Base-by-base conservation (phyloP, 106 monocot genomes). In the Apostasia ramifera region DNA sequence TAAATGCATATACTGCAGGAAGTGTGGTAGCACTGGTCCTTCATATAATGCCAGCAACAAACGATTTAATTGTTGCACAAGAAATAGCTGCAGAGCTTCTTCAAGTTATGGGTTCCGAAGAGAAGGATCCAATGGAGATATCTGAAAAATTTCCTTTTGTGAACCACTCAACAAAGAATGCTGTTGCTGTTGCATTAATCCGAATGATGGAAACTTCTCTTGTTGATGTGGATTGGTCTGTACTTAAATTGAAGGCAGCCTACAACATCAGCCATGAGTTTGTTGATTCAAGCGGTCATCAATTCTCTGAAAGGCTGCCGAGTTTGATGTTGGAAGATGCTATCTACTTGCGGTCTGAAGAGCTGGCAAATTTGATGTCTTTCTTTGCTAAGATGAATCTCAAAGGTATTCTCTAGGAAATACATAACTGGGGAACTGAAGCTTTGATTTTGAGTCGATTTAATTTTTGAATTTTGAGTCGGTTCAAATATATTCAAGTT, bases 321-420 rank as follows among this genome's bases (percentile, higher is more conserved):
- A 75, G 72, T 47, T 5, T 76, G 2, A 14, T 75, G 46, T 53
- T 89, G 44, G 84, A 92, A 75, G 86, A 97, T 69, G 75, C 85
- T 64, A 46, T 90, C 3, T 86, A 85, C 67, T 79, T 80, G 5
- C 89, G 97, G 61, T 82, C 87, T 59, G 79, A 82, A 82, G 80
- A 73, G 37, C 53, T 97, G 44, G 92, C 89, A 49, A 57, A 81
- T 70, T 8, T 89, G 57, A 43, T 92, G 54, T 89, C 97, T 47
- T 77, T 49, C 49, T 89, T 92, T 71, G 75, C 82, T 50, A 79
- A 83, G 74, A 97, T 92, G 92, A 87, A 81, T 44, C 97, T 97
- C 46, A 85, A 80, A 40, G 97, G 97, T 87, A 78, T 53, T 48
- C n/a, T 58, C 55, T 57, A 52, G 11, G 26, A 54, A 26, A 55